A percentile compares a stretch with the other conserved stretches of the same genome.
Evolutionary conservation across 78 protist genomes (phyloP).

Genomic region (Dictyostelium intermedium): DNA sequence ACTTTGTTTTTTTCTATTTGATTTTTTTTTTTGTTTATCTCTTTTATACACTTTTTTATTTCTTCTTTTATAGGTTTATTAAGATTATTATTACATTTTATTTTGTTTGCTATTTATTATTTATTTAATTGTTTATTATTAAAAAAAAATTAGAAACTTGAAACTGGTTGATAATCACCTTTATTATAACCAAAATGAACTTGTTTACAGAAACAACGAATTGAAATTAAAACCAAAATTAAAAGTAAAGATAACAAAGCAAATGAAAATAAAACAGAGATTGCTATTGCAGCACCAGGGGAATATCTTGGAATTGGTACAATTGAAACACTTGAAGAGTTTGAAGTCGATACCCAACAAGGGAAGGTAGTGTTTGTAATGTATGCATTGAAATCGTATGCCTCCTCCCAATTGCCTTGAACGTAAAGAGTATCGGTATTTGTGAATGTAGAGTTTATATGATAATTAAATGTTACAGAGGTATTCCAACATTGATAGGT

Average conservation of each 20-base stretch:
- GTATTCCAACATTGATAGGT: conserved; percentile 21
- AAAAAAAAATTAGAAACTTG: background rate
- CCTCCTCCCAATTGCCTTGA: background rate
- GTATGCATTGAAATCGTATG: background rate
- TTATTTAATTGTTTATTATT: background rate
- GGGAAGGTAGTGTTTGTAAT: background rate
- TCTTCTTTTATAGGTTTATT: too few relatives aligned
- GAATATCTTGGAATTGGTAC: conserved; percentile 66
- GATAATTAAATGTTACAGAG: conserved; percentile 23
- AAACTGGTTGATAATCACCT: background rate
- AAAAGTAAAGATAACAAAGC: conserved; percentile 28
- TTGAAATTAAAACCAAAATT: conserved; percentile 43
- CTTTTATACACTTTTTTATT: too few relatives aligned
- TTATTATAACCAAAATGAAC: background rate
- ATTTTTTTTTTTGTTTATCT: too few relatives aligned
- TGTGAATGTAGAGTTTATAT: background rate
- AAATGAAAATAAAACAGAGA: conserved; percentile 35
- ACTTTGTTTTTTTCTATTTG: too few relatives aligned
- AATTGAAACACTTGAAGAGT: conserved; percentile 18
- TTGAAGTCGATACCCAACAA: conserved; percentile 26
- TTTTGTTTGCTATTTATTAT: background rate
- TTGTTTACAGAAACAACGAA: conserved; percentile 48
- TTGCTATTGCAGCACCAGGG: conserved; percentile 69
- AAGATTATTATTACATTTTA: background rate
- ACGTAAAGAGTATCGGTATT: background rate